Conservation (phyloP, 2,329 filamentous ascomycete genomes). For the Arachnopeziza araneosa region DNA sequence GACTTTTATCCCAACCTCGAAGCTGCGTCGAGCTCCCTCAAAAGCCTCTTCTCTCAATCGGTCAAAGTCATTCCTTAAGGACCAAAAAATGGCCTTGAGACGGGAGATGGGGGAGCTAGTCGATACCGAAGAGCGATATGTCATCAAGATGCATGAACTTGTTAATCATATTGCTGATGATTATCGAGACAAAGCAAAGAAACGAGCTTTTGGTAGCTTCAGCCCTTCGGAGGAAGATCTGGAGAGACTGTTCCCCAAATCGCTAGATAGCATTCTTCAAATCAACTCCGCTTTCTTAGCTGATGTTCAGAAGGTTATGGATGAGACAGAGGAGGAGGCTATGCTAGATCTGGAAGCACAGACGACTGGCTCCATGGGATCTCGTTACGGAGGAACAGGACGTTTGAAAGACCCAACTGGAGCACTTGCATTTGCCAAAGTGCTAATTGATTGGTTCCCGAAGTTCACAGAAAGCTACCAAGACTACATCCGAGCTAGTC, state of each 20-base stretch:
- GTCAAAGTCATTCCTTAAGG: conserved; percentile 69
- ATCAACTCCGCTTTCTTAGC: conserved; percentile 77
- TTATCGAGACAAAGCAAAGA: conserved; percentile 65
- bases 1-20: conserved; percentile 80
- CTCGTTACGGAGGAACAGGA: conserved; percentile 39
- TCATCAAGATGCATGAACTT: conserved; percentile 78
- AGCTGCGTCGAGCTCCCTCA: conserved; percentile 78
- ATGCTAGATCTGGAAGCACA: conserved; percentile 66
- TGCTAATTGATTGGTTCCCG: conserved; percentile 88
- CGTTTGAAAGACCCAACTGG: conserved; percentile 69
- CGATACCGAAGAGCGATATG: conserved; percentile 91
- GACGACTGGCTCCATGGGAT: conserved; percentile 42
- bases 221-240: conserved; percentile 70
- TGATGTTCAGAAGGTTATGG: conserved; percentile 69
- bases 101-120: conserved; percentile 87
- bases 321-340: conserved; percentile 78
- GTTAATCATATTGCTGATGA: conserved; percentile 76
- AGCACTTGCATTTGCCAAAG: conserved; percentile 68
- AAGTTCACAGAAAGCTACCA: conserved; percentile 87
- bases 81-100: conserved; percentile 78
- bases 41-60: conserved; percentile 76
- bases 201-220: conserved; percentile 52
- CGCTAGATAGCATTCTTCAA: conserved; percentile 72
- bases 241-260: conserved; percentile 72
- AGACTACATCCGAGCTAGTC: conserved; percentile 87